Evolutionary conservation across 192 early-diverging fungal species (phyloP).

Genomic region (Gorgonomyces haynaldii): DNA sequence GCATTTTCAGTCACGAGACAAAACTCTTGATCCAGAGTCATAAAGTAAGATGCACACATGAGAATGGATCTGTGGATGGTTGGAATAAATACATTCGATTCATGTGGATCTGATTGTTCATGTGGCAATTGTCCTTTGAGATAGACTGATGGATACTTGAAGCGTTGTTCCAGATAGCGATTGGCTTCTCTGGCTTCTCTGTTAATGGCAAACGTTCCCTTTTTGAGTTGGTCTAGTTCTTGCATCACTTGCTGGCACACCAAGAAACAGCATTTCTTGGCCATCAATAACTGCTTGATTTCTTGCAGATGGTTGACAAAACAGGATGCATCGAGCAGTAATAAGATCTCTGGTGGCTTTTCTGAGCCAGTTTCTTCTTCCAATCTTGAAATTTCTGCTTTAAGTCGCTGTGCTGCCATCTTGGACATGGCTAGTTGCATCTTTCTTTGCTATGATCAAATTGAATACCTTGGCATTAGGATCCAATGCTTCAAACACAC

Average conservation of each 20-base stretch:
- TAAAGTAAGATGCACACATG: too few relatives aligned
- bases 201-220: slow-evolving; percentile 17
- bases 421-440: slow-evolving; percentile 20
- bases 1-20: too few relatives aligned
- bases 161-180: slow-evolving; percentile 39
- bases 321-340: slow-evolving; percentile 17
- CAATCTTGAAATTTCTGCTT: slow-evolving; percentile 24
- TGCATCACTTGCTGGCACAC: slow-evolving; percentile 17
- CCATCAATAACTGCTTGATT: slow-evolving; percentile 26
- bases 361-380: slow-evolving; percentile 11
- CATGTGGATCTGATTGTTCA: too few relatives aligned
- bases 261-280: slow-evolving; percentile 13
- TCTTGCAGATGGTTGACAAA: slow-evolving; percentile 13
- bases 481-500: slow-evolving; percentile 19
- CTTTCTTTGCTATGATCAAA: slow-evolving; percentile 5
- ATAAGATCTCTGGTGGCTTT: slow-evolving; percentile 7
- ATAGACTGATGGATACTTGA: slow-evolving; percentile 19
- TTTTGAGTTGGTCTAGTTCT: slow-evolving; percentile 27
- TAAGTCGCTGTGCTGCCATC: slow-evolving; percentile 31
- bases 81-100: too few relatives aligned
- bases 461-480: slow-evolving; percentile 16
- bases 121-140: slow-evolving; percentile 24
- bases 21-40: too few relatives aligned
- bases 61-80: too few relatives aligned
- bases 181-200: slow-evolving; percentile 31